These are phyloP conservation scores for Auriscalpium vulgare DNA, from an alignment of 768 basidiomycete species.

Conservation along the genomic window DNA sequence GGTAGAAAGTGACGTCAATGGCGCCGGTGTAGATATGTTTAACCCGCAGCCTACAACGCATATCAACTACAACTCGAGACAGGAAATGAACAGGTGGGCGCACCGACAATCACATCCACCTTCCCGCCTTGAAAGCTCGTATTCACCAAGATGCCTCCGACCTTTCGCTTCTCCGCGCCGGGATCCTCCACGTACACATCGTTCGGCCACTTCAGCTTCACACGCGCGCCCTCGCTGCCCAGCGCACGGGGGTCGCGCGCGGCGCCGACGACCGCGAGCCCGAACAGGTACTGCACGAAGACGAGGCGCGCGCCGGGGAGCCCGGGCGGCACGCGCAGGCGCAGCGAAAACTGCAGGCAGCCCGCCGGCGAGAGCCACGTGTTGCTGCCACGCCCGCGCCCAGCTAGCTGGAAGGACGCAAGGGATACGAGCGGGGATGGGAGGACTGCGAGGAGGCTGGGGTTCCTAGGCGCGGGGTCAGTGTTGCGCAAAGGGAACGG, in stretches of 20 bases:
- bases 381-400: slow-evolving; percentile 83
- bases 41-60: slow-evolving; percentile 70
- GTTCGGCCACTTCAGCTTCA: slow-evolving; percentile 95
- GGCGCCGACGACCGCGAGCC: slow-evolving; percentile 82
- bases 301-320: slow-evolving; percentile 66
- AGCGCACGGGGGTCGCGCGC: slow-evolving; percentile 56
- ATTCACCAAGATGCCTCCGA: slow-evolving; percentile 90
- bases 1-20: slow-evolving; percentile 75
- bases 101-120: slow-evolving; percentile 78
- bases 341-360: slow-evolving; percentile 77
- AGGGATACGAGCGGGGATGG: slow-evolving; percentile 76
- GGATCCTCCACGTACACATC: slow-evolving; percentile 72
- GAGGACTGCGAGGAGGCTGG: slow-evolving; percentile 54
- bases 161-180: slow-evolving; percentile 54
- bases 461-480: slow-evolving; percentile 50
- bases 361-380: slow-evolving; percentile 90
- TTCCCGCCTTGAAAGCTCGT: slow-evolving; percentile 69
- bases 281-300: slow-evolving; percentile 90
- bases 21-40: slow-evolving; percentile 76
- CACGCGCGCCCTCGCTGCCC: slow-evolving; percentile 34
- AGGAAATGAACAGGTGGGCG: slow-evolving; percentile 15
- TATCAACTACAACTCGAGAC: too few relatives aligned
- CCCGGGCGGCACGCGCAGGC: slow-evolving; percentile 50
- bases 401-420: slow-evolving; percentile 81
- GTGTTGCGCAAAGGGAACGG: neutral